Conservation (phyloP, 805 yeast species). For the Isabelozyma rhagii region DNA sequence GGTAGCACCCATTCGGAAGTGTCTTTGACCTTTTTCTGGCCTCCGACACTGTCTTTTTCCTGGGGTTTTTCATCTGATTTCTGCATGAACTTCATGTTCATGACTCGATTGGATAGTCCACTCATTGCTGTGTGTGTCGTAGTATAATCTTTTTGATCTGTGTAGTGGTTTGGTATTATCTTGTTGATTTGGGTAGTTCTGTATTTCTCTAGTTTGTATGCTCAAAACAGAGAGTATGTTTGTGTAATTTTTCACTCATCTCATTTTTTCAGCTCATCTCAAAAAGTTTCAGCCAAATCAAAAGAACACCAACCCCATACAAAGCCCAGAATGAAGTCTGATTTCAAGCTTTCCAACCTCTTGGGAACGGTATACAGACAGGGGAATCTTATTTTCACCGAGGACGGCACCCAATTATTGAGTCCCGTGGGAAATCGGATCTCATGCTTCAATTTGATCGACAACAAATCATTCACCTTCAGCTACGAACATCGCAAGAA, state of each 20-base stretch:
- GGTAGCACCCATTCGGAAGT: slow-evolving; percentile 52
- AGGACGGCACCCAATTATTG: slow-evolving; percentile 78
- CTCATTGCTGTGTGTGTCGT: slow-evolving; percentile 11
- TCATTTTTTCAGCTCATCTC: slow-evolving; percentile 8
- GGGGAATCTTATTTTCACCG: slow-evolving; percentile 84
- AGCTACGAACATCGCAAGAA: slow-evolving; percentile 90
- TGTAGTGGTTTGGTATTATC: no score
- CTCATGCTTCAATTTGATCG: slow-evolving; percentile 79
- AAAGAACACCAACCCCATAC: not conserved
- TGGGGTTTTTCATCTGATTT: slow-evolving; percentile 35
- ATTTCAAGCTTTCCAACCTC: slow-evolving; percentile 80
- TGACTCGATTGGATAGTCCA: slow-evolving; percentile 59
- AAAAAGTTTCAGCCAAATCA: not conserved
- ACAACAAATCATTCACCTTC: slow-evolving; percentile 84
- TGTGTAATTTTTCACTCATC: slow-evolving; percentile 1
- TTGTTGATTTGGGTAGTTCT: not conserved
- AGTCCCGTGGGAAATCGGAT: slow-evolving; percentile 96
- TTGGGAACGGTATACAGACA: slow-evolving; percentile 92
- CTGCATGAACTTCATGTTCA: slow-evolving; percentile 74
- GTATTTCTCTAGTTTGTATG: not conserved
- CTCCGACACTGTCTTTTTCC: slow-evolving; percentile 27
- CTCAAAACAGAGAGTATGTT: not conserved
- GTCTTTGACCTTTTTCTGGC: slow-evolving; percentile 42
- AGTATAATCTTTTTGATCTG: no score
- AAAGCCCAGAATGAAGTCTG: slow-evolving; percentile 64